Evolutionary conservation across 352 stramenopile species (phyloP).

Genomic region (Ophiocytium majus): DNA sequence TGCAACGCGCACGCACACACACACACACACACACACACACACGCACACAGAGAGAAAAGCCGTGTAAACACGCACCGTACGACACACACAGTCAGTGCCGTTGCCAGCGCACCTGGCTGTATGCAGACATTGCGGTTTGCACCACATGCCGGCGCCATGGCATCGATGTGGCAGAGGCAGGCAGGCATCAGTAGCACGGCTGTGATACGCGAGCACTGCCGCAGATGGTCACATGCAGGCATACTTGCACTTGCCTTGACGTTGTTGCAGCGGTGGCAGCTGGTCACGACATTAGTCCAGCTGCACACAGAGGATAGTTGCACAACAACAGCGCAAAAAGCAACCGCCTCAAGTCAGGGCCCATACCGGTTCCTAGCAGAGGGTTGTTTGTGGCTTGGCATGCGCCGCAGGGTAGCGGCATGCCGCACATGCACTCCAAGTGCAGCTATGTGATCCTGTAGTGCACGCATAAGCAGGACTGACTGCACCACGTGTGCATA

Average conservation of each 20-base stretch:
- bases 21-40: no score
- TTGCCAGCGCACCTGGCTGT: background rate
- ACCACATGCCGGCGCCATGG: background rate
- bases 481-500: background rate
- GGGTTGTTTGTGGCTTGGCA: no score
- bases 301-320: no score
- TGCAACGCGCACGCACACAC: no score
- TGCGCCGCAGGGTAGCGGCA: no score
- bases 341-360: no score
- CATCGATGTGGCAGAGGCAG: background rate
- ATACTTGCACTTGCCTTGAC: background rate
- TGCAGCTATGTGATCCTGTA: no score
- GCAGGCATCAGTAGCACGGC: background rate
- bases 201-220: background rate
- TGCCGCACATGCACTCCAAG: no score
- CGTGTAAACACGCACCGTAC: background rate
- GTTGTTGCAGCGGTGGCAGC: constrained; percentile 58
- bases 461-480: background rate
- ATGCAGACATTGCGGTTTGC: background rate
- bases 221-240: background rate
- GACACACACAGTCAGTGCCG: background rate
- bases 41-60: background rate
- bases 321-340: no score
- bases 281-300: constrained; percentile 69
- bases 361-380: no score